A percentile compares a stretch with the other conserved stretches of the same genome.
Conservation (phyloP, 768 basidiomycete species). For the Lepiota brunneoincarnata region DNA sequence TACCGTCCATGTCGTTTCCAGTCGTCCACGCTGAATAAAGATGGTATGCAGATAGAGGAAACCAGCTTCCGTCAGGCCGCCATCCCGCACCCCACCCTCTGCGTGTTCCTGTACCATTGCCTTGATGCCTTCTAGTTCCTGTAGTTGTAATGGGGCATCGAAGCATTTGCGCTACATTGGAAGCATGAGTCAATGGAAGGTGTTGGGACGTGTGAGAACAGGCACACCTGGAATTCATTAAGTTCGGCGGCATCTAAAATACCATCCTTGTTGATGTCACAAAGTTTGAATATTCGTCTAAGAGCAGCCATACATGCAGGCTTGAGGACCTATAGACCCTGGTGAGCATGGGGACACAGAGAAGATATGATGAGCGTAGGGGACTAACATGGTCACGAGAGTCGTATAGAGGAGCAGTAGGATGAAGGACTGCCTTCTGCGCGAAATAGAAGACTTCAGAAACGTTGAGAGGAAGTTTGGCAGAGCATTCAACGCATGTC, state of each 20-base stretch:
- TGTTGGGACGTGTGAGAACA: neutral
- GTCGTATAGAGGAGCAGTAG: slow-evolving; percentile 95
- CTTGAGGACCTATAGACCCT: slow-evolving; percentile 70
- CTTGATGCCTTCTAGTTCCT: slow-evolving; percentile 96
- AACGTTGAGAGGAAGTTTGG: slow-evolving; percentile 84
- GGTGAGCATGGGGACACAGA: slow-evolving; percentile 13
- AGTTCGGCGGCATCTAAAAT: slow-evolving; percentile 86
- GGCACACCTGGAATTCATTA: slow-evolving; percentile 90
- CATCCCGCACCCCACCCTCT: slow-evolving; percentile 69
- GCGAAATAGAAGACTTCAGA: slow-evolving; percentile 99
- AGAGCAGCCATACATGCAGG: slow-evolving; percentile 87
- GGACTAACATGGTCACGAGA: slow-evolving; percentile 84
- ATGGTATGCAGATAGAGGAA: slow-evolving; percentile 94
- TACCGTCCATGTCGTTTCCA: slow-evolving; percentile 98
- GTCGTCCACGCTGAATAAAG: slow-evolving; percentile 92
- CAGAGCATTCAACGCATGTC: slow-evolving; percentile 97
- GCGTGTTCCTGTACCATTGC: slow-evolving; percentile 85
- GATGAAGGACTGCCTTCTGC: slow-evolving; percentile 95
- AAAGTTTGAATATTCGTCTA: slow-evolving; percentile 92
- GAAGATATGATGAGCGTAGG: slow-evolving; percentile 1
- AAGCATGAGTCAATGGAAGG: slow-evolving; percentile 5
- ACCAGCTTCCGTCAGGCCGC: slow-evolving; percentile 87
- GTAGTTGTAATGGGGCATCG: slow-evolving; percentile 84
- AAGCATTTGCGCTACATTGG: slow-evolving; percentile 84
- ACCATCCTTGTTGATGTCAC: slow-evolving; percentile 93